phyloP scores from a whole-genome alignment of 1,284 basidiomycete genomes.

The Ceraceosorus guamensis region DNA sequence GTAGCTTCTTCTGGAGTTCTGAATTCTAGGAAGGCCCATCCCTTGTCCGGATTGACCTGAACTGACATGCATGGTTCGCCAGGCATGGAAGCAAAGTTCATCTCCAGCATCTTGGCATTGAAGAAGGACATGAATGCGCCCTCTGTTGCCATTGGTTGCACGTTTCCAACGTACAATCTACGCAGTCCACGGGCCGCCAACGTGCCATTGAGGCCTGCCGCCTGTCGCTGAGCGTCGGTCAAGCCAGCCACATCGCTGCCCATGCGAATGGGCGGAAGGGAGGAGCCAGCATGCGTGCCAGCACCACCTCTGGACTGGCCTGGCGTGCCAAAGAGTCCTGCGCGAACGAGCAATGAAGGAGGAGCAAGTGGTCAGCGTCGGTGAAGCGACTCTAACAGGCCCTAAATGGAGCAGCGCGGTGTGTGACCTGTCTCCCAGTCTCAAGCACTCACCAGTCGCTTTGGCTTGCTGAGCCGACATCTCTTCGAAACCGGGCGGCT shows the following conservation, averaged over 20 bases:
- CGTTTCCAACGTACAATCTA: slow-evolving; percentile 88
- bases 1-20: slow-evolving; percentile 93
- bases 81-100: slow-evolving; percentile 52
- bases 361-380: background rate
- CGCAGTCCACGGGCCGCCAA: slow-evolving; percentile 67
- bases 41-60: slow-evolving; percentile 94
- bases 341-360: background rate
- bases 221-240: slow-evolving; percentile 6
- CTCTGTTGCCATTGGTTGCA: slow-evolving; percentile 84
- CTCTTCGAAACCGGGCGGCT: slow-evolving; percentile 88
- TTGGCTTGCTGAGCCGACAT: slow-evolving; percentile 93
- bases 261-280: slow-evolving; percentile 68
- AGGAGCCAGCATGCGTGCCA: slow-evolving; percentile 59
- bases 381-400: slow-evolving; percentile 44
- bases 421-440: too few species aligned
- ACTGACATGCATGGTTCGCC: slow-evolving; percentile 78
- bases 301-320: slow-evolving; percentile 58
- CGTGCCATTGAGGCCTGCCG: background rate
- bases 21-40: slow-evolving; percentile 89
- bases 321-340: slow-evolving; percentile 83
- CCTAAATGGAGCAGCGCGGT: too few species aligned
- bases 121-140: slow-evolving; percentile 83
- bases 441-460: slow-evolving; percentile 66
- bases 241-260: slow-evolving; percentile 15
- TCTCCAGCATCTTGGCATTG: slow-evolving; percentile 86